Percentiles rank a stretch among this genome's conserved stretches.
Conservation (phyloP, 352 stramenopile species). For the Phytophthora citricola region DNA sequence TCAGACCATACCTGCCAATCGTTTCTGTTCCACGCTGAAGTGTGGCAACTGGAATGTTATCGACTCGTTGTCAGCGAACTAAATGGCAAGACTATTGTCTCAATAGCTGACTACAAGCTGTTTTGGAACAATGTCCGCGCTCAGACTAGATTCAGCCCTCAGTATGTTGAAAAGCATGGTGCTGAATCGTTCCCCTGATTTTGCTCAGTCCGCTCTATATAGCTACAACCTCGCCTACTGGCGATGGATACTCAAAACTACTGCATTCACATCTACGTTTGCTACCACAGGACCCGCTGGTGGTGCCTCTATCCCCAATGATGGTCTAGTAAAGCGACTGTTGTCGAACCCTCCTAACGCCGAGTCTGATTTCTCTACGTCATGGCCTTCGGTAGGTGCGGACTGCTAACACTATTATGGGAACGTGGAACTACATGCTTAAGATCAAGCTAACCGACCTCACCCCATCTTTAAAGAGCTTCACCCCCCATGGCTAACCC, state of each 20-base stretch:
- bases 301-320: background rate
- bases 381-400: constrained; percentile 3
- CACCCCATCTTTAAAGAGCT: constrained; percentile 16
- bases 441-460: constrained; percentile 9
- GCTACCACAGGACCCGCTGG: background rate
- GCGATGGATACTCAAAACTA: constrained; percentile 21
- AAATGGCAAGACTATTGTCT: background rate
- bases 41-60: constrained; percentile 22
- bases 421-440: background rate
- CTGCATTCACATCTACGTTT: background rate
- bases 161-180: constrained; percentile 23
- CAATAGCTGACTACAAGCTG: background rate
- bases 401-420: background rate
- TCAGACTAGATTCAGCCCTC: background rate
- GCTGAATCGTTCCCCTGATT: constrained; percentile 7
- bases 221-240: background rate
- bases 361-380: background rate
- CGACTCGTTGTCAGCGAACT: constrained; percentile 12
- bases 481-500: constrained; percentile 11
- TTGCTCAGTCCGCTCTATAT: background rate
- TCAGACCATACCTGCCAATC: constrained; percentile 6
- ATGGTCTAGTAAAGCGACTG: constrained; percentile 10
- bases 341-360: constrained; percentile 11
- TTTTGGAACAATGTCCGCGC: background rate
- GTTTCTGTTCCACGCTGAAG: background rate